Conservation (phyloP, 257 asterid species). For the Thymus quinquecostatus region DNA sequence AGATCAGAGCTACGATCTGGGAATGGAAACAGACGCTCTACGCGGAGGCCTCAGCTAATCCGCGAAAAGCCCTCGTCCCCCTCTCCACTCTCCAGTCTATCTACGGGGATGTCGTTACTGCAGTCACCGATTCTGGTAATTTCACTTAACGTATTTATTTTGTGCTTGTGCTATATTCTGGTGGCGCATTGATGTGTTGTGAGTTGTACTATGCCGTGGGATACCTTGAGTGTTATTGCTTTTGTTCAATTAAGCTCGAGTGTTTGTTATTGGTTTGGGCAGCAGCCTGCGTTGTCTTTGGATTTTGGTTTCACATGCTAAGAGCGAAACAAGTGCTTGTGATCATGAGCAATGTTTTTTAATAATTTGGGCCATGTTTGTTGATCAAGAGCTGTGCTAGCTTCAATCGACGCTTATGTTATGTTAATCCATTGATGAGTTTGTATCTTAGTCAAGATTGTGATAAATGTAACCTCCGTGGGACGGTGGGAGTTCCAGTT, state of each 20-base stretch:
- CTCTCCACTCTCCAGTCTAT: constrained; percentile 77
- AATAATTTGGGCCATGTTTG: neutral
- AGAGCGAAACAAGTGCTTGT: neutral
- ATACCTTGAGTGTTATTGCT: neutral
- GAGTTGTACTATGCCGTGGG: constrained; percentile 6
- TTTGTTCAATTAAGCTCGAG: neutral
- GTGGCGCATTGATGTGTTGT: constrained; percentile 11
- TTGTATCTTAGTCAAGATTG: neutral
- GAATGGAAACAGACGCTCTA: constrained; percentile 83
- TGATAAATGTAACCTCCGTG: neutral
- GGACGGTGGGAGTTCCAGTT: constrained; percentile 32
- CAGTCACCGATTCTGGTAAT: constrained; percentile 46
- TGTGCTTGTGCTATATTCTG: neutral
- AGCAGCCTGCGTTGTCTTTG: neutral
- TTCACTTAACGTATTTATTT: constrained; percentile 1
- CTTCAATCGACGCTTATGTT: neutral
- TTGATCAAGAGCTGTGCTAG: neutral
- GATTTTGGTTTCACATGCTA: neutral
- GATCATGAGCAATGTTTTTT: neutral
- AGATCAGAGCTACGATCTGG: constrained; percentile 66
- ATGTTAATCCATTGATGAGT: too few species aligned
- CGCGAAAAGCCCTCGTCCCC: constrained; percentile 52
- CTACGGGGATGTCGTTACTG: constrained; percentile 63
- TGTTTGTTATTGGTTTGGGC: constrained; percentile 1
- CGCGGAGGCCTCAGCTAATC: constrained; percentile 60